Evolutionary conservation across 2,329 filamentous ascomycete genomes (phyloP), one percentile per base, ranked within the genome.

Genomic region (Aspergillus pseudotamarii): DNA sequence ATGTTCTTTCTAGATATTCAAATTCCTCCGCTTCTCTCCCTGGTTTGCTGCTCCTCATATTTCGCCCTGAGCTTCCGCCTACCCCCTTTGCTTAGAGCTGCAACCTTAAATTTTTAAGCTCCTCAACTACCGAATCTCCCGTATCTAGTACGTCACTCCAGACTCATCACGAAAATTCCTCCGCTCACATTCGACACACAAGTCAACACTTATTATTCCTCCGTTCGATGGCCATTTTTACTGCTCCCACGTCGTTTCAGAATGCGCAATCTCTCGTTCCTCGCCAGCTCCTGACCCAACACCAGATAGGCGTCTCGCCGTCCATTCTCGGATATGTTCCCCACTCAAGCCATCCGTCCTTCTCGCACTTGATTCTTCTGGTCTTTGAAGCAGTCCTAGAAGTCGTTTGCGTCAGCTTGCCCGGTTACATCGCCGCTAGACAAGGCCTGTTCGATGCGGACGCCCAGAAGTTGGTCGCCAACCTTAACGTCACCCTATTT

Each of bases 341-440:
- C n/a, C 77, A 79, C 63, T 69, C 79, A 16, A 78, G 76, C 51
- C 81, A 86, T 68, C 83, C 84, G 4, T 75, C 81, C 12, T 78
- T 86, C 63, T 76, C 79, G 21, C 79, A 93, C 71, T 84, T 97
- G 34, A 85, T 89, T 45, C 83, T 96, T 30, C 88, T 97, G 63
- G 94, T 98, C 69, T 97, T 97, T 73, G 94, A 96, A 80, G 95
- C 95, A 12, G 94, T 97, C 32, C 84, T 97, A 73, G 93, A 97
- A 76, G 94, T 98, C 28, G 91, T 99, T 57, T 98, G 94, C 76
- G 94, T 99, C 76, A 94, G 91, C 77, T 80, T 97, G 69, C 95
- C 95, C 0, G 95, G 95, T 32, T 99, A 97, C 80, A 90, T 99
- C 67, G 89, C 97, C 59, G 95, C 95, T 14, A 85, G 91, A 45